phyloP scores from a whole-genome alignment of 805 yeast genomes.

The Starmerella bacillaris region DNA sequence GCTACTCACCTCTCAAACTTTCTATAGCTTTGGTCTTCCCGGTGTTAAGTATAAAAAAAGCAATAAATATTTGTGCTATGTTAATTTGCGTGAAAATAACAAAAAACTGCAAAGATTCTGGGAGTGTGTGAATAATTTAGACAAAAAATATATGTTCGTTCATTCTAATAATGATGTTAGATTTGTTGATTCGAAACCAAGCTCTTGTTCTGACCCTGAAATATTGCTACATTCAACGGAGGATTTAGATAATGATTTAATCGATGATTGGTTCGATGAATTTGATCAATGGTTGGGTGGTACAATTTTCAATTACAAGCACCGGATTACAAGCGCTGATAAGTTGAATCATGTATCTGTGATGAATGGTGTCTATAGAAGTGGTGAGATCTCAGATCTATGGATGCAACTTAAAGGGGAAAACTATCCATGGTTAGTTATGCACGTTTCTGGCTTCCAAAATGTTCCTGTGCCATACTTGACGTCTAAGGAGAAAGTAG shows the following conservation, averaged over 20 bases:
- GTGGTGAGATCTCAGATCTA: neutral
- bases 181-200: no score
- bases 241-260: constrained; percentile 2
- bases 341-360: constrained; percentile 6
- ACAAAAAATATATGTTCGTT: neutral
- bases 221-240: neutral
- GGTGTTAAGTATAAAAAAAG: constrained; percentile 1
- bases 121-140: neutral
- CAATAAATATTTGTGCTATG: constrained; percentile 7
- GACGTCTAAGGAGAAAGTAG: no score
- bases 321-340: neutral
- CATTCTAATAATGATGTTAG: no score
- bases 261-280: constrained; percentile 15
- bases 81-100: constrained; percentile 11
- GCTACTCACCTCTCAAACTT: constrained; percentile 9
- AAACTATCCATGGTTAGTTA: constrained; percentile 6
- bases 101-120: neutral
- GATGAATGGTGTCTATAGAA: neutral
- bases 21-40: constrained; percentile 10
- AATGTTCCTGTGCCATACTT: constrained; percentile 5
- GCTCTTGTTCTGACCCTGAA: constrained; percentile 3
- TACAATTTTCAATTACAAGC: constrained; percentile 3
- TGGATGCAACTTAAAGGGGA: constrained; percentile 2
- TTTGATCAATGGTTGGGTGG: constrained; percentile 15
- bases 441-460: constrained; percentile 8